These are phyloP conservation scores for Flaveria robusta DNA, from an alignment of 129 eudicot genomes.

Conservation along the genomic window DNA sequence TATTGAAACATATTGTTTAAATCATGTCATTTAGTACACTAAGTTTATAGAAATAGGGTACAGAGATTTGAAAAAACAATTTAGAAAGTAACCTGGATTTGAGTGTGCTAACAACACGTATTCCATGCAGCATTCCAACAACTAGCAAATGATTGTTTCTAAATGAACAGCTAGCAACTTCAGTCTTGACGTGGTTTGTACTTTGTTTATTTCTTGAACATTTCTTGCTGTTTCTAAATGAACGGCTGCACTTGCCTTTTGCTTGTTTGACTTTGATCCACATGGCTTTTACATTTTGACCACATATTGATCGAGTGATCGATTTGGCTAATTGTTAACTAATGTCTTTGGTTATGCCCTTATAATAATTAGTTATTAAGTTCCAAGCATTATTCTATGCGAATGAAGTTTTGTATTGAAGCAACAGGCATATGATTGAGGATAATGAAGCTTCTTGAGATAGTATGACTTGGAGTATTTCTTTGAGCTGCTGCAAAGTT, in stretches of 20 bases:
- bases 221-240: slow-evolving; percentile 56
- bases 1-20: no score
- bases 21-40: no score
- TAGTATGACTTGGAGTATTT: slow-evolving; percentile 89
- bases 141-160: slow-evolving; percentile 69
- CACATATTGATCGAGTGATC: no score
- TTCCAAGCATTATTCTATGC: neutral
- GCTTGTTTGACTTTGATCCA: no score
- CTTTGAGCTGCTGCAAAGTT: slow-evolving; percentile 69
- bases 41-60: no score
- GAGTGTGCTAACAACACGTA: no score
- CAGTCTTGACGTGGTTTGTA: slow-evolving; percentile 40
- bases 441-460: slow-evolving; percentile 67
- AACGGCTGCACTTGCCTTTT: slow-evolving; percentile 61
- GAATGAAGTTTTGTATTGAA: slow-evolving; percentile 15
- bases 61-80: no score
- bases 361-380: neutral
- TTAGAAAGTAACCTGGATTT: no score
- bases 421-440: slow-evolving; percentile 94
- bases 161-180: no score
- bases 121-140: slow-evolving; percentile 95
- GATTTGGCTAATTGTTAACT: slow-evolving; percentile 93
- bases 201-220: no score
- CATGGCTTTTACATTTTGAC: no score
- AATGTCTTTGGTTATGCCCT: slow-evolving; percentile 18